Conservation (phyloP, 176 grass and related monocot genomes). For the Zea luxurians region DNA sequence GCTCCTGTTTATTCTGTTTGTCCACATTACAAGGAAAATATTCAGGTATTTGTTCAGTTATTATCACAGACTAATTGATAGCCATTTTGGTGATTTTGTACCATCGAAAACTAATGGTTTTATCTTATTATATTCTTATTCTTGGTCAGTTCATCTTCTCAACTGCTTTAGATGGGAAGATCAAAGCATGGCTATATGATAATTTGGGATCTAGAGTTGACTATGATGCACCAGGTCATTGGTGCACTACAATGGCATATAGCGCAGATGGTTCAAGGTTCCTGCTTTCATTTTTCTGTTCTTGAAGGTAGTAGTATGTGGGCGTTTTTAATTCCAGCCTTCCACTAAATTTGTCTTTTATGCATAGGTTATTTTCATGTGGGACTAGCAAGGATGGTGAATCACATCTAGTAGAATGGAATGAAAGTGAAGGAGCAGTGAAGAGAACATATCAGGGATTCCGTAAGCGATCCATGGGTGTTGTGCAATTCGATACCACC, state of each 20-base stretch:
- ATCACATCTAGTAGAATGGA: conserved; percentile 97
- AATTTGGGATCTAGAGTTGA: conserved; percentile 98
- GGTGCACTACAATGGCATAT: conserved; percentile 99
- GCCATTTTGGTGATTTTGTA: conserved; percentile 10
- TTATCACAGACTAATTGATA: conserved; percentile 3
- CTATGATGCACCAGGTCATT: conserved; percentile 98
- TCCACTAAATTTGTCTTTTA: conserved; percentile 8
- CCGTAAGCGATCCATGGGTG: conserved; percentile 81
- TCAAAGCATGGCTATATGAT: conserved; percentile 99
- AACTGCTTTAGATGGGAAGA: conserved; percentile 98
- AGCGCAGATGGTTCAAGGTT: conserved; percentile 97
- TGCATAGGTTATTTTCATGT: conserved; percentile 90
- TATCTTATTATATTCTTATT: not conserved
- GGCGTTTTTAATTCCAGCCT: conserved; percentile 7
- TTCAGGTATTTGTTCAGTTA: conserved; percentile 58
- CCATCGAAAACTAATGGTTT: conserved; percentile 23
- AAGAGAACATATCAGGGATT: conserved; percentile 99
- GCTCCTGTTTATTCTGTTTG: conserved; percentile 98
- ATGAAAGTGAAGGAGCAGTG: conserved; percentile 96
- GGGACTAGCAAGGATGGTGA: conserved; percentile 99
- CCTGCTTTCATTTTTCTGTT: conserved; percentile 24
- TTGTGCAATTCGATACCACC: conserved; percentile 98
- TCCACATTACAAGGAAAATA: conserved; percentile 94
- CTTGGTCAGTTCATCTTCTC: conserved; percentile 91
- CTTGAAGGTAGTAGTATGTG: conserved; percentile 26